Conservation (phyloP, 768 basidiomycete species). For the Hygrophoropsis aurantiaca region DNA sequence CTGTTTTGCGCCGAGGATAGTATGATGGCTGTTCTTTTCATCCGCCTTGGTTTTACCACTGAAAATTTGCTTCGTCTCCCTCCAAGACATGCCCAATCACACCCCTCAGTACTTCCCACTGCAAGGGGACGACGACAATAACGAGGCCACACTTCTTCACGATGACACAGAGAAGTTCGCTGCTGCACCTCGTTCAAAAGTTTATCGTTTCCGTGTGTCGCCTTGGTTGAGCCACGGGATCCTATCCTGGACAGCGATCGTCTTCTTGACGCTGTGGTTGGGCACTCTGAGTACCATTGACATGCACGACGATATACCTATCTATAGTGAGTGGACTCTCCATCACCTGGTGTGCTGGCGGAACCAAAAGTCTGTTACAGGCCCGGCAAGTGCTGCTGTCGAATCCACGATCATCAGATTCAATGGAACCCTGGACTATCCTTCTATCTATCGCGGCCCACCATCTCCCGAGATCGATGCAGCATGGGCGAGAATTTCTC, state of each 20-base stretch:
- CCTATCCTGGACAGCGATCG: too few species aligned
- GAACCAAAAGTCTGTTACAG: too few species aligned
- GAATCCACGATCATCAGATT: conserved; percentile 4
- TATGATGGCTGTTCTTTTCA: too few species aligned
- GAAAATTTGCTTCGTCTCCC: too few species aligned
- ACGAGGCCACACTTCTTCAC: background rate
- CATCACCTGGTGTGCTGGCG: background rate
- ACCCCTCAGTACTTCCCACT: background rate
- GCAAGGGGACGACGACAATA: background rate
- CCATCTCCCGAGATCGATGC: background rate
- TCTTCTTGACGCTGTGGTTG: too few species aligned
- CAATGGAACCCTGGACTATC: background rate
- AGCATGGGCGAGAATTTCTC: background rate
- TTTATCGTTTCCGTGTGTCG: too few species aligned
- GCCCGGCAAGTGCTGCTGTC: conserved; percentile 5
- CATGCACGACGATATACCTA: background rate
- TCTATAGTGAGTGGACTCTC: background rate
- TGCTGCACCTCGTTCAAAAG: background rate
- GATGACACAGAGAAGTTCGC: background rate
- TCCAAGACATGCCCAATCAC: background rate
- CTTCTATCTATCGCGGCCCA: background rate
- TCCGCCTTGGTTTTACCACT: too few species aligned
- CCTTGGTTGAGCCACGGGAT: too few species aligned
- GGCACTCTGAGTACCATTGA: background rate
- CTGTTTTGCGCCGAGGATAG: too few species aligned